Evolutionary conservation across 75 land plant species (phyloP).

Genomic region (Larix kaempferi): DNA sequence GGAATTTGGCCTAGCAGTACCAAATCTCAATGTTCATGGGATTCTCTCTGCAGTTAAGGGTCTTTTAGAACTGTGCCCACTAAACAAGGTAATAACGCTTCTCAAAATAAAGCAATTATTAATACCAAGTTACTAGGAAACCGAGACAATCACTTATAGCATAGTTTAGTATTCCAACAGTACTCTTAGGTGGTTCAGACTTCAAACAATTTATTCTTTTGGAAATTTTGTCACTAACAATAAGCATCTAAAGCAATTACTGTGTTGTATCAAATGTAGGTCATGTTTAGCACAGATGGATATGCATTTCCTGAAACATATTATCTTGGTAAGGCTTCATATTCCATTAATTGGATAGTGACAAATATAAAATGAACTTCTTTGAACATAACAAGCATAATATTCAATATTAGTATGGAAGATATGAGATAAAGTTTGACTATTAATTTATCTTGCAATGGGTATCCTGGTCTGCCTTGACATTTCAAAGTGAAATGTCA

Average conservation of each 20-base stretch:
- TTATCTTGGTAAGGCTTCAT: conserved; percentile 63
- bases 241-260: conserved; percentile 7
- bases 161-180: background rate
- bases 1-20: conserved; percentile 92
- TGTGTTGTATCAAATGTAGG: conserved; percentile 38
- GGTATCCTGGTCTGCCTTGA: background rate
- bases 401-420: no score
- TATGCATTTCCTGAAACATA: conserved; percentile 96
- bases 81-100: conserved; percentile 66
- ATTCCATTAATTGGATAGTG: background rate
- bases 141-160: background rate
- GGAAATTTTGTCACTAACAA: background rate
- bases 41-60: conserved; percentile 84
- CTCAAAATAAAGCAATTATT: background rate
- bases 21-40: conserved; percentile 90
- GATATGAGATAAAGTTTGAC: background rate
- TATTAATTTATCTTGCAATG: background rate
- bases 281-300: conserved; percentile 99
- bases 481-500: background rate
- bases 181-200: background rate
- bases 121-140: background rate
- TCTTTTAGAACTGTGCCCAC: conserved; percentile 83
- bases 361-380: background rate
- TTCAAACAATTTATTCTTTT: background rate
- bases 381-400: background rate